Evolutionary conservation across 805 yeast genomes (phyloP), one percentile per base, ranked within the genome.

Genomic region (Priceomyces carsonii): DNA sequence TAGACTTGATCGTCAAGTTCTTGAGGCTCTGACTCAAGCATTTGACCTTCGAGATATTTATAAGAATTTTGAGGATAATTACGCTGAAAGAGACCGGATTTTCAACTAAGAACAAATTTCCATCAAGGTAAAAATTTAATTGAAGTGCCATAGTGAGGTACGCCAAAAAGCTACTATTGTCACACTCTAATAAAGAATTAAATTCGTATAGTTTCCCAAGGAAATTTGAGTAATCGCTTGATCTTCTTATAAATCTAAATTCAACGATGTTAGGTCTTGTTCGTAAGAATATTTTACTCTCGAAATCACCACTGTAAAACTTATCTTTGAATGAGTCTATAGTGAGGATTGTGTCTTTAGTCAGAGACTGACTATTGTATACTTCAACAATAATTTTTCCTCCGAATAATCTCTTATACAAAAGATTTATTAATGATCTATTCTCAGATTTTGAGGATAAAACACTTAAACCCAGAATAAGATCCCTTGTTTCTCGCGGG

Each of bases 81-180:
- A 61, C 52, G 35, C 59, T 47, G 14, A 62, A 35, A 18, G 63
- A 49, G 6, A 64, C 55, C 2, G 72, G 66, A 34, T 55, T 47
- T 17, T 61, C 67, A 2, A 54, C 42, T 20, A 37, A 21, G 5
- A 53, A 40, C n/a, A 55, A 40, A 36, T 52, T 53, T 8, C 64
- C 69, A 35, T 59, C 51, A 6, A 63, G 37, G 18, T 45, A 34
- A 16, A 63, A 40, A 8, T 51, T 43, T 16, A 57, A 38, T 20
- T 51, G 59, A 7, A 47, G 43, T 1, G 46, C 39, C 29, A 29
- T 29, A 26, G 40, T 37, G 7, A 53, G 36, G 35, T 56, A 53
- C 8, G 35, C 34, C 8, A 28, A 14, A 7, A 51, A 35, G 6
- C 33, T 33, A 12, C 33, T 33, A 32, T 34, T 45, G 27, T 42